Percentiles rank a stretch among this genome's conserved stretches.
These are phyloP conservation scores for Talaromyces trachyspermus DNA, from an alignment of 495 filamentous ascomycete genomes.

Conservation along the genomic window DNA sequence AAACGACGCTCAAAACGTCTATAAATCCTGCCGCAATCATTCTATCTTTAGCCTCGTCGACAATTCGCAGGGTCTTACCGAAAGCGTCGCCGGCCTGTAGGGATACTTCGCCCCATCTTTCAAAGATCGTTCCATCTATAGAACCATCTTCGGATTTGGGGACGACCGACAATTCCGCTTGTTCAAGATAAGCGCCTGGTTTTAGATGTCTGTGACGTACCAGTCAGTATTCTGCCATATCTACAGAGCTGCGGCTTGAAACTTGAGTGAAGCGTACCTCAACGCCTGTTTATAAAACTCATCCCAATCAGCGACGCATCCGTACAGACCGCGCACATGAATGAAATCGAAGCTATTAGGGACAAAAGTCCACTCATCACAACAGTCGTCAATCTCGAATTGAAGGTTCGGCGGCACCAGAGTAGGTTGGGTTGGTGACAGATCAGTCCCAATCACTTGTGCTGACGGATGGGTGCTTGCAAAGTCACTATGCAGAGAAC, in stretches of 20 bases:
- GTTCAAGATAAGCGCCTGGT: constrained; percentile 61
- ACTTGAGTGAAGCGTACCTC: constrained; percentile 17
- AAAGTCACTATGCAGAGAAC: constrained; percentile 25
- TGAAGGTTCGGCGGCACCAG: constrained; percentile 40
- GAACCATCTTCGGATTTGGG: constrained; percentile 44
- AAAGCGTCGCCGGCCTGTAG: constrained; percentile 44
- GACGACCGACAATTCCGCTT: constrained; percentile 45
- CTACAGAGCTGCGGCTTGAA: constrained; percentile 20
- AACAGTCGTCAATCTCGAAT: constrained; percentile 50
- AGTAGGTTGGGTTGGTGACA: constrained; percentile 35
- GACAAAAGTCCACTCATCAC: constrained; percentile 45
- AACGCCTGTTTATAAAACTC: constrained; percentile 31
- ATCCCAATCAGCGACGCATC: constrained; percentile 53
- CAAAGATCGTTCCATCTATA: constrained; percentile 28
- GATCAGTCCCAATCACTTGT: constrained; percentile 35
- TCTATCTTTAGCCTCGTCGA: constrained; percentile 27
- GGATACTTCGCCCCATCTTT: constrained; percentile 39
- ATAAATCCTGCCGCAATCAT: constrained; percentile 47
- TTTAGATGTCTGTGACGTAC: constrained; percentile 31
- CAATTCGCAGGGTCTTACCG: constrained; percentile 41
- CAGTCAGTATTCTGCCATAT: constrained; percentile 10
- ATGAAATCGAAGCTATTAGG: constrained; percentile 54
- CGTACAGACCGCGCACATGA: constrained; percentile 51
- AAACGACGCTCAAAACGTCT: constrained; percentile 50
- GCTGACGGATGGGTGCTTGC: constrained; percentile 24